A percentile compares a stretch with the other conserved stretches of the same genome.
phyloP scores from a whole-genome alignment of 345 rosid species.

The Trapa bicornis region DNA sequence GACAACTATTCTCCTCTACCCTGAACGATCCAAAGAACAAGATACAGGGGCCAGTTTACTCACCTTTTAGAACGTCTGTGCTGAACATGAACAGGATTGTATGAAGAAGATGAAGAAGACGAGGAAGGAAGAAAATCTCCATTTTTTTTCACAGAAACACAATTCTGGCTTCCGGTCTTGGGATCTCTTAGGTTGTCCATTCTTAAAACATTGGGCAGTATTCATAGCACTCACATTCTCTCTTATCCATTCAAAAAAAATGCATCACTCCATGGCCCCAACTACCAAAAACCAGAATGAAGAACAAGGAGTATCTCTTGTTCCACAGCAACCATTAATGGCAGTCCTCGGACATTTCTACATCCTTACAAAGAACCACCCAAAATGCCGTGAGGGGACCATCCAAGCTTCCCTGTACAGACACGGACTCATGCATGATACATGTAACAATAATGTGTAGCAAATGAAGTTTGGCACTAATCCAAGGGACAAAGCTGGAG shows the following conservation, averaged over 20 bases:
- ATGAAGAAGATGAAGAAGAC: not conserved
- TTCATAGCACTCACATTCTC: slow-evolving; percentile 17
- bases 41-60: not conserved
- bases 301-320: not conserved
- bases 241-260: not conserved
- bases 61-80: slow-evolving; percentile 88
- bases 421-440: not conserved
- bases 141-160: slow-evolving; percentile 17
- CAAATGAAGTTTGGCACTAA: not conserved
- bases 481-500: not conserved
- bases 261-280: not conserved
- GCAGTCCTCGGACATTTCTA: not conserved
- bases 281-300: not conserved
- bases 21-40: too few relatives aligned
- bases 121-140: slow-evolving; percentile 20
- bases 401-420: not conserved
- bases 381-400: not conserved
- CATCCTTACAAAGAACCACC: not conserved
- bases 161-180: slow-evolving; percentile 16
- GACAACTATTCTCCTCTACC: too few relatives aligned
- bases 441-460: not conserved
- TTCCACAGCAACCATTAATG: not conserved
- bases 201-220: slow-evolving; percentile 8
- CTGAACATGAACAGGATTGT: slow-evolving; percentile 16
- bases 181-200: slow-evolving; percentile 28